Evolutionary conservation across 139 green algal species (phyloP), one percentile per base, ranked within the genome.

Genomic region (Coelastrella sp.): DNA sequence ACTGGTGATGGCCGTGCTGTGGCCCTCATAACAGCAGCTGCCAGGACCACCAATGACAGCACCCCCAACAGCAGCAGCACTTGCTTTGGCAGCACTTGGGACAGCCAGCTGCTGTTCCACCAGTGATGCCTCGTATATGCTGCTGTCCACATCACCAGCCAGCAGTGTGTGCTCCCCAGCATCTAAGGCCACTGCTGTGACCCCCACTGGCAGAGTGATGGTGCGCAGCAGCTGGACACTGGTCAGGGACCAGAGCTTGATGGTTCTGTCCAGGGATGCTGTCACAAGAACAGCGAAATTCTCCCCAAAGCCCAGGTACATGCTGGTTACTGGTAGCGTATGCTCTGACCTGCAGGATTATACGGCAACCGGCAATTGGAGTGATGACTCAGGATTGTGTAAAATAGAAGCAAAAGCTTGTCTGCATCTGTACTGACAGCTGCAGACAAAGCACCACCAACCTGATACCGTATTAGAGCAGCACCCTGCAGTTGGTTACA

Each of bases 91-190:
- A 60, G 27, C 74, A 68, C 80, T 73, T 7, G 66, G 60, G 6
- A 15, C 60, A 73, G 6, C 12, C 82, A 6, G 66, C 75, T 68
- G 68, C 92, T 73, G 93, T 10, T 68, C 83, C n/a, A 92, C 65
- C 11, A 99, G 84, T 10, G 91, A 89, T 0, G 96, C 86, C 76
- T 97, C 94, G 86, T 95, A 98, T n/a, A 99, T 95, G 17, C 73
- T 75, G 27, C 98, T 97, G n/a, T 97, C 95, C 7, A 58, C 85
- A 27, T 94, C 92, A 8, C 96, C 98, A 10, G 93, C 95, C 73
- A 96, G 98, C 63, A 98, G n/a, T 4, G 92, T 79, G 27, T 97
- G 94, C 92, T 99, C 96, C 11, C 93, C 94, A 0, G 92, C 89
- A 60, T 98, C 96, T 57, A 98, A 61, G 6, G 89, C 86, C 10